phyloP scores from a whole-genome alignment of 768 basidiomycete genomes.

The Kwoniella sp. region DNA sequence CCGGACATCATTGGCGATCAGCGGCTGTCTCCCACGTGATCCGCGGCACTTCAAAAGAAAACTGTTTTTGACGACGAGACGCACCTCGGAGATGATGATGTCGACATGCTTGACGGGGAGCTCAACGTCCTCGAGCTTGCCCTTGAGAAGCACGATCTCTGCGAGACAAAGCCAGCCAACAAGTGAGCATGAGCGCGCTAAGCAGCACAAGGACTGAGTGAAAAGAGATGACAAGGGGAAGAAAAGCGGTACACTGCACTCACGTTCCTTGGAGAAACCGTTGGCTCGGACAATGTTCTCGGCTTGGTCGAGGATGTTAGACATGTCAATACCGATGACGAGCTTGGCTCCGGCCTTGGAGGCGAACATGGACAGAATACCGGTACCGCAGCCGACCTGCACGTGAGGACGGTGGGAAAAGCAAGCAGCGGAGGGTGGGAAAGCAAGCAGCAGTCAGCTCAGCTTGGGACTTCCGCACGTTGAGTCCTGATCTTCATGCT shows the following conservation, averaged over 20 bases:
- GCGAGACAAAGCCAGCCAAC: conserved; percentile 7
- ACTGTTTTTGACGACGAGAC: too few species aligned
- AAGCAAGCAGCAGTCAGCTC: neutral
- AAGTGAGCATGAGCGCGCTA: too few species aligned
- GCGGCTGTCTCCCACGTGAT: too few species aligned
- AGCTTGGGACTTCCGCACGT: neutral
- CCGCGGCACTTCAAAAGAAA: too few species aligned
- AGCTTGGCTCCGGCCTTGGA: conserved; percentile 92
- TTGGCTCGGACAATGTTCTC: conserved; percentile 95
- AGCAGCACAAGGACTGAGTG: too few species aligned
- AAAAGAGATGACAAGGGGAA: conserved; percentile 1
- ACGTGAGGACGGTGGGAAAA: neutral
- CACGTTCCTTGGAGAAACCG: conserved; percentile 85
- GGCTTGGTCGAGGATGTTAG: conserved; percentile 99
- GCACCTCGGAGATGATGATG: conserved; percentile 90
- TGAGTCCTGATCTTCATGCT: too few species aligned
- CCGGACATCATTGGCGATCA: neutral
- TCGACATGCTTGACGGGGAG: conserved; percentile 90
- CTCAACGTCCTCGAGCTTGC: conserved; percentile 90
- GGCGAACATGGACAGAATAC: conserved; percentile 97
- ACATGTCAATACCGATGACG: conserved; percentile 99
- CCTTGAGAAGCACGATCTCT: conserved; percentile 96
- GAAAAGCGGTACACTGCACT: conserved; percentile 51
- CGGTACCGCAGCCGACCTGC: conserved; percentile 92
- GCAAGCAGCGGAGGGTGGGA: too few species aligned